Percentiles rank a stretch among this genome's conserved stretches.
Evolutionary conservation across 768 basidiomycete species (phyloP).

Genomic region (Mycena crocata): DNA sequence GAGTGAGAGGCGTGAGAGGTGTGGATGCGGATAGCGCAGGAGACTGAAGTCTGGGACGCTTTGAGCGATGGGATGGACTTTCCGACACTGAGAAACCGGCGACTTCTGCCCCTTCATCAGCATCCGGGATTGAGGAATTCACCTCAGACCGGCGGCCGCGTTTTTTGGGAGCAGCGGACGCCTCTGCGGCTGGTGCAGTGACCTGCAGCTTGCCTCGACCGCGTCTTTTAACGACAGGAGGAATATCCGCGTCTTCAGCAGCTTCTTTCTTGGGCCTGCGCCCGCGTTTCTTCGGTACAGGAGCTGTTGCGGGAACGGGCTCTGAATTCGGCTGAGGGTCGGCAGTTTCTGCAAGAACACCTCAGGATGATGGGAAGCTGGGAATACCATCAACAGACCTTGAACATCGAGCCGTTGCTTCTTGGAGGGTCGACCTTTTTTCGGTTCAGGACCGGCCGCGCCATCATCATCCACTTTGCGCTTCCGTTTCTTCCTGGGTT

Average conservation of each 20-base stretch:
- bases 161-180: conserved; percentile 42
- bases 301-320: not conserved
- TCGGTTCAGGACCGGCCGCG: conserved; percentile 19
- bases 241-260: not conserved
- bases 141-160: conserved; percentile 44
- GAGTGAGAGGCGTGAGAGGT: conserved; percentile 7
- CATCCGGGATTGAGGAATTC: not conserved
- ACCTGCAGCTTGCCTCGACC: conserved; percentile 48
- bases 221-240: conserved; percentile 46
- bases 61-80: conserved; percentile 13
- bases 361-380: not conserved
- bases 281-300: conserved; percentile 43
- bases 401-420: conserved; percentile 39
- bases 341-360: not conserved
- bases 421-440: conserved; percentile 35
- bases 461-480: conserved; percentile 36
- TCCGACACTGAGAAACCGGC: conserved; percentile 26
- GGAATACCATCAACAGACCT: not conserved
- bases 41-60: conserved; percentile 11
- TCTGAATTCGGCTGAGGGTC: not conserved
- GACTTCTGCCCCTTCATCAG: not conserved
- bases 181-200: conserved; percentile 25
- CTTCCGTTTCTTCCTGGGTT: conserved; percentile 37
- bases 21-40: not conserved
- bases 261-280: conserved; percentile 9